Conservation (phyloP, 2,329 filamentous ascomycete genomes). For the Neodidymelliopsis sp. region DNA sequence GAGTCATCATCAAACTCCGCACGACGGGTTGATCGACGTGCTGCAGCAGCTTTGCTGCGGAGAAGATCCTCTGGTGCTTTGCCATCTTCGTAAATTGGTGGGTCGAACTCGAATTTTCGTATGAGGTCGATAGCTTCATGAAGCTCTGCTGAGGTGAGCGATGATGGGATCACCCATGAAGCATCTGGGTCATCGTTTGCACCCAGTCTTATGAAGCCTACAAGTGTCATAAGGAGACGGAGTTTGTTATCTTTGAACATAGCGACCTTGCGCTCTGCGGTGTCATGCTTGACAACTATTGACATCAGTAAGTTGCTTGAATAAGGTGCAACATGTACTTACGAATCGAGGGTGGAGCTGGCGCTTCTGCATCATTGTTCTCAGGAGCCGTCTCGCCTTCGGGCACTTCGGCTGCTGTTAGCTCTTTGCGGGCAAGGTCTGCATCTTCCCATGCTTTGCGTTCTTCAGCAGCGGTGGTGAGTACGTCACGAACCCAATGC, state of each 20-base stretch:
- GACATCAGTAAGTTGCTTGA: conserved; percentile 29
- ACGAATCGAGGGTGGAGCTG: conserved; percentile 56
- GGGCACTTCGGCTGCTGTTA: conserved; percentile 43
- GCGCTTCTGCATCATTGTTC: conserved; percentile 42
- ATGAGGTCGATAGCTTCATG: conserved; percentile 75
- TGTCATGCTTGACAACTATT: conserved; percentile 61
- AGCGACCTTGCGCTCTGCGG: conserved; percentile 71
- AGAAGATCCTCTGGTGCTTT: conserved; percentile 78
- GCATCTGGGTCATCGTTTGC: conserved; percentile 77
- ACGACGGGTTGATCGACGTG: conserved; percentile 49
- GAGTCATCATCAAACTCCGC: conserved; percentile 75
- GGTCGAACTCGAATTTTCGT: conserved; percentile 78
- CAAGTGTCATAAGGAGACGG: conserved; percentile 80
- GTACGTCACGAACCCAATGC: conserved; percentile 79
- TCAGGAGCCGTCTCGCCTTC: conserved; percentile 40
- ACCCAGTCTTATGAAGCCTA: conserved; percentile 72
- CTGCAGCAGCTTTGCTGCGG: conserved; percentile 69
- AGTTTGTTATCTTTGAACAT: conserved; percentile 91
- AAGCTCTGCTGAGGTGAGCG: conserved; percentile 69
- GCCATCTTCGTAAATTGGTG: conserved; percentile 78
- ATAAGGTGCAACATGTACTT: conserved; percentile 16
- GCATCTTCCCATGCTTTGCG: conserved; percentile 79
- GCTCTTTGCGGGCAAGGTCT: conserved; percentile 65
- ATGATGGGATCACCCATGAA: conserved; percentile 77
- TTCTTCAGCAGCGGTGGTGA: conserved; percentile 74